A percentile compares a stretch with the other conserved stretches of the same genome.
phyloP scores from a whole-genome alignment of 139 green algal species.

The Chlorella sp. region DNA sequence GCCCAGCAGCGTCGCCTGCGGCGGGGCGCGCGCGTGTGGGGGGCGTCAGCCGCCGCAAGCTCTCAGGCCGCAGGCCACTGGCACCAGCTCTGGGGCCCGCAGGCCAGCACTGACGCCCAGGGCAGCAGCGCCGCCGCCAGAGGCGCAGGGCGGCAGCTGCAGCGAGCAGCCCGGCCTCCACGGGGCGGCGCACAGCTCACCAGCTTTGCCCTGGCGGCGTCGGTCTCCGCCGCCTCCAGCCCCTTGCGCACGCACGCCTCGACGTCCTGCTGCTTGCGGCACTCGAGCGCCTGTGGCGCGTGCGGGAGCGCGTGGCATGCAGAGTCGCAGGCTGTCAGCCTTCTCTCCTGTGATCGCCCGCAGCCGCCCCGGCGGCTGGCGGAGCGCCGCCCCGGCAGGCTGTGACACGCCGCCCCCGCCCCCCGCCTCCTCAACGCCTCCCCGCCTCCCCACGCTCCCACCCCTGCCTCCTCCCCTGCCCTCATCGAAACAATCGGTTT shows the following conservation, averaged over 20 bases:
- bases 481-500: too few species aligned
- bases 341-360: too few species aligned
- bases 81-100: not conserved
- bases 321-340: too few species aligned
- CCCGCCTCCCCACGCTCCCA: too few species aligned
- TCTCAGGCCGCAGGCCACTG: not conserved
- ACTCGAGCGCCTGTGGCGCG: slow-evolving; percentile 72
- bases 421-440: too few species aligned
- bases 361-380: too few species aligned
- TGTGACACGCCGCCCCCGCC: too few species aligned
- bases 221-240: slow-evolving; percentile 48
- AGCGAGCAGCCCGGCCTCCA: not conserved
- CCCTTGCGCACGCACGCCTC: slow-evolving; percentile 51
- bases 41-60: not conserved
- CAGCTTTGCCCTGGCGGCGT: slow-evolving; percentile 49
- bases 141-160: not conserved
- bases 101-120: not conserved
- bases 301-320: too few species aligned
- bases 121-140: not conserved
- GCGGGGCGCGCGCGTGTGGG: not conserved
- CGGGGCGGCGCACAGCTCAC: slow-evolving; percentile 10
- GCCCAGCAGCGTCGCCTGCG: slow-evolving; percentile 25
- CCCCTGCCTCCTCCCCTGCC: too few species aligned
- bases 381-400: too few species aligned
- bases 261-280: slow-evolving; percentile 44